Percentiles rank a stretch among this genome's conserved stretches.
phyloP scores from a whole-genome alignment of 192 early-diverging fungal genomes.

The Rhizoclosmatium globosum region DNA sequence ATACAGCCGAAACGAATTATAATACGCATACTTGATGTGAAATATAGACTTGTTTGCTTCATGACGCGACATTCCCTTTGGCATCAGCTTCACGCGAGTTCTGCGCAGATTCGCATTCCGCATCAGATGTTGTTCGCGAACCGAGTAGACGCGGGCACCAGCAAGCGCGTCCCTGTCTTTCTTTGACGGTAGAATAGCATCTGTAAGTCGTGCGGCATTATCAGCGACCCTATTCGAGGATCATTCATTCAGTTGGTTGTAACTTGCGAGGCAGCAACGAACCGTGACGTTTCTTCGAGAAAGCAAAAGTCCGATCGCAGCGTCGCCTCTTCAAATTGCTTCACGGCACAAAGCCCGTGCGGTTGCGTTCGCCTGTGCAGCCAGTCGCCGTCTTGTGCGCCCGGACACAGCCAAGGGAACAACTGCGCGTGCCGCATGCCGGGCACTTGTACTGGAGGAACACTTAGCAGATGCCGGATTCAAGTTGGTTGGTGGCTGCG shows the following conservation, averaged over 20 bases:
- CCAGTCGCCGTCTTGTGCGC: not conserved
- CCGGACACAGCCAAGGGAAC: constrained; percentile 3
- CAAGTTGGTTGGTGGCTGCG: not conserved
- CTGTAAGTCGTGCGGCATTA: too few relatives aligned
- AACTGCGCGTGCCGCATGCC: not conserved
- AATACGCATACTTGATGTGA: too few relatives aligned
- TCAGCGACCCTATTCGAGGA: too few relatives aligned
- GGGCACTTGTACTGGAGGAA: constrained; percentile 16
- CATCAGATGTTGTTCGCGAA: not conserved
- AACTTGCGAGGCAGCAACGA: not conserved
- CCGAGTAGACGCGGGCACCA: not conserved
- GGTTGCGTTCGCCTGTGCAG: constrained; percentile 12
- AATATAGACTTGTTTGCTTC: not conserved
- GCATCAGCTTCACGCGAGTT: not conserved
- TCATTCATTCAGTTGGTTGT: too few relatives aligned
- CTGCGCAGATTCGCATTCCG: not conserved
- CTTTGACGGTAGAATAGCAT: too few relatives aligned
- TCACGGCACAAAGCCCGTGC: not conserved
- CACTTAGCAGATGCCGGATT: too few relatives aligned
- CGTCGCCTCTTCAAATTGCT: not conserved
- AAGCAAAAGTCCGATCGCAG: constrained; percentile 17
- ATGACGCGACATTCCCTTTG: constrained; percentile 7
- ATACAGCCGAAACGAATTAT: too few relatives aligned
- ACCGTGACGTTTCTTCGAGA: constrained; percentile 14
- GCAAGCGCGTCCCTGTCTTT: too few relatives aligned